Evolutionary conservation across 257 asterid genomes (phyloP), one percentile per base, ranked within the genome.

Genomic region (Solanum gracilifrons): DNA sequence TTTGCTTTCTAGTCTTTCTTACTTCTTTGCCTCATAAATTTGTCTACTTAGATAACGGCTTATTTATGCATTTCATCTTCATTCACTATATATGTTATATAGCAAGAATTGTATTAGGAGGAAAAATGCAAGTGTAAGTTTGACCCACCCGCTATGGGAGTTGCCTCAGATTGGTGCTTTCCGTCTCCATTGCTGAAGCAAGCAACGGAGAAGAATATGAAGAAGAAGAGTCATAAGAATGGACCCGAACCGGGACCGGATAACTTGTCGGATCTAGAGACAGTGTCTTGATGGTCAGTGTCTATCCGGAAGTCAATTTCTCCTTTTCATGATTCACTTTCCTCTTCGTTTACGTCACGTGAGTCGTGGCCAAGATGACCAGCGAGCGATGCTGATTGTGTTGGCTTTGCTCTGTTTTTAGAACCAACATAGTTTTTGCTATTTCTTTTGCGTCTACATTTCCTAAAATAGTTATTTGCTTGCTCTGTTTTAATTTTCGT

Each of bases 221-320:
- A 55, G 62, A 51, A 51, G 62, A 55, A 51, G 62, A 51, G 62
- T 18, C 62, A 2, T 55, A 55, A 55, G 64, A 55, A 18, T 55
- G 64, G 4, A 55, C 64, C n/a, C n/a, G 64, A 55, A 55, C 64
- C 0, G 4, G n/a, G n/a, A 51, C 4, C 2, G 0, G 64, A 55
- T 55, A 18, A 55, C 64, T 55, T 18, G 64, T 55, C 0, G n/a
- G n/a, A 2, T 55, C 64, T 2, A 55, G 64, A 55, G 64, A 18
- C 64, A 5, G 21, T 51, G 2, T 43, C 0, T 0, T 75, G 92
- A 36, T 88, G 93, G 93, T 94, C 95, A 1, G 87, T 87, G 72
- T 95, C 96, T 0, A 95, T 90, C 85, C 41, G 93, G 71, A 94
- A 89, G 87, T 91, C 95, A 0, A 69, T 86, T 6, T 92, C 93